Conservation (phyloP, 1,284 basidiomycete genomes). For the Ustilago lituana region DNA sequence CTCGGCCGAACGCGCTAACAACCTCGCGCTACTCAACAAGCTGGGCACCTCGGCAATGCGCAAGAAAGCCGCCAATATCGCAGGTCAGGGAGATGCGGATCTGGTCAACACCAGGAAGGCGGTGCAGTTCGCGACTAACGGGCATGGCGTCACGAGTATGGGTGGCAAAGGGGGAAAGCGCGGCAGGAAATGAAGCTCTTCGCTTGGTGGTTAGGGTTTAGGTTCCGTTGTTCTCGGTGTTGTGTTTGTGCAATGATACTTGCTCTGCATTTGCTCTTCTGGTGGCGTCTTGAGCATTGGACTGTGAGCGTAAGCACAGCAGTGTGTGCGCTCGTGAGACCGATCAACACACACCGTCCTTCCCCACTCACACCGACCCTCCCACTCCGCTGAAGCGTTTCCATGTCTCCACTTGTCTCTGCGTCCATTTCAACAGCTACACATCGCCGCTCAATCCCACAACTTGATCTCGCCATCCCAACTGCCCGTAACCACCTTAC, state of each 20-base stretch:
- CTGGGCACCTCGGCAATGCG: constrained; percentile 71
- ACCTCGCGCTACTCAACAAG: constrained; percentile 79
- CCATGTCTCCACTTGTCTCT: too few species aligned
- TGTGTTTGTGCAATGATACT: too few species aligned
- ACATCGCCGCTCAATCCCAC: constrained; percentile 73
- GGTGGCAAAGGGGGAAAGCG: constrained; percentile 40
- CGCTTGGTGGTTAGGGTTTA: too few species aligned
- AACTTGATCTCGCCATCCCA: constrained; percentile 98
- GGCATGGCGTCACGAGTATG: constrained; percentile 51
- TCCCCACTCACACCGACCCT: background rate
- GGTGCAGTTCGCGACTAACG: constrained; percentile 55
- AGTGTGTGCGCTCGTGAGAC: too few species aligned
- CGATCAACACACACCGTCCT: too few species aligned
- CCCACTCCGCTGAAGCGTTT: background rate
- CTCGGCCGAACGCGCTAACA: constrained; percentile 76
- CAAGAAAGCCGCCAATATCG: constrained; percentile 54
- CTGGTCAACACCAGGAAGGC: constrained; percentile 61
- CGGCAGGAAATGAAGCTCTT: constrained; percentile 10
- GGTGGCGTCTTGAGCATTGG: too few species aligned
- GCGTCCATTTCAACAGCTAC: too few species aligned
- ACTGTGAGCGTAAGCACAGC: too few species aligned
- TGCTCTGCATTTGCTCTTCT: too few species aligned
- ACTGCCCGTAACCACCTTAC: constrained; percentile 89
- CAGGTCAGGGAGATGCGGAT: constrained; percentile 67
- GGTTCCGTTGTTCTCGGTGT: too few species aligned